Evolutionary conservation across 257 asterid species (phyloP).

Genomic region (Nyctanthes arbortristis): DNA sequence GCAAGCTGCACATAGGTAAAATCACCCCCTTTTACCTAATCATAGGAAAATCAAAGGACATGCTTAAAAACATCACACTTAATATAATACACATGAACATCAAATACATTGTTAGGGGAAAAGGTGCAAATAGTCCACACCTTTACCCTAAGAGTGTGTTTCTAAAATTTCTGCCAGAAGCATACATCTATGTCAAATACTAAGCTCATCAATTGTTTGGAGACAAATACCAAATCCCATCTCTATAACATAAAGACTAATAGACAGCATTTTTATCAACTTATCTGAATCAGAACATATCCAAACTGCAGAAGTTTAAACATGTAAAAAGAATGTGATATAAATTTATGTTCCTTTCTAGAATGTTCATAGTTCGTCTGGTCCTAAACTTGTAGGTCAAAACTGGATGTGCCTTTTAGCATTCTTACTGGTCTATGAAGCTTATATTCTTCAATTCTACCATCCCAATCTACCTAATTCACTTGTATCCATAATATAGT

Average conservation of each 20-base stretch:
- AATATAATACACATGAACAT: constrained; percentile 11
- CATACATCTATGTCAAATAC: constrained; percentile 11
- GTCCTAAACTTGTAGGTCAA: not conserved
- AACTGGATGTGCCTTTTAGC: not conserved
- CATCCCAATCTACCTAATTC: not conserved
- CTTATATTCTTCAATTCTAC: not conserved
- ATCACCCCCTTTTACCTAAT: constrained; percentile 71
- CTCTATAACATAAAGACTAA: constrained; percentile 14
- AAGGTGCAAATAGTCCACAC: constrained; percentile 19
- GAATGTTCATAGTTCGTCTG: not conserved
- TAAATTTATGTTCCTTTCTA: not conserved
- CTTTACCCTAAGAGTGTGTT: not conserved
- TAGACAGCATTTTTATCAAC: constrained; percentile 5
- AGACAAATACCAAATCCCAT: constrained; percentile 13
- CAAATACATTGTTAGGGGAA: not conserved
- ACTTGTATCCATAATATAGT: constrained; percentile 6
- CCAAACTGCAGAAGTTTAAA: not conserved
- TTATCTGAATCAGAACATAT: not conserved
- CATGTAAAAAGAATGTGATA: not conserved
- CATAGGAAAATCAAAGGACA: constrained; percentile 17
- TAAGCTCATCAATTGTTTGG: constrained; percentile 13
- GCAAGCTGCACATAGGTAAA: constrained; percentile 69
- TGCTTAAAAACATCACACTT: not conserved
- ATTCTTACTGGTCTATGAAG: not conserved
- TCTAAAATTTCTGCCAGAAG: constrained; percentile 21